These are phyloP conservation scores for Lepidium sativum DNA, from an alignment of 345 rosid species.

Conservation along the genomic window DNA sequence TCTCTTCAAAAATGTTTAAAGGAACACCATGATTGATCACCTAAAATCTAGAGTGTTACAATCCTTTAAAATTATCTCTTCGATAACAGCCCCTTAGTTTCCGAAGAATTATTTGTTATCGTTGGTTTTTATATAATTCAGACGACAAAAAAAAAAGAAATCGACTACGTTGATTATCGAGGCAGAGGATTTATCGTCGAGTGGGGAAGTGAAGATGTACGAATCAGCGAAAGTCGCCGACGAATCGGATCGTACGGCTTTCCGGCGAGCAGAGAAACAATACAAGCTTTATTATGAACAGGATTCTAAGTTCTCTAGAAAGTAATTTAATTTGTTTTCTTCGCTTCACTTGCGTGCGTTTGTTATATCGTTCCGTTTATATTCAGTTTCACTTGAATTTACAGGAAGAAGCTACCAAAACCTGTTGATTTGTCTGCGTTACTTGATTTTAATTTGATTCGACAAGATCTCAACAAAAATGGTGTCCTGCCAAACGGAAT, in stretches of 20 bases:
- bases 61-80: no score
- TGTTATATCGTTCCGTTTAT: neutral
- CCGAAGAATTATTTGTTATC: no score
- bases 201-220: conserved; percentile 40
- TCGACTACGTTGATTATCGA: neutral
- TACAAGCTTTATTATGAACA: conserved; percentile 77
- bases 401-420: conserved; percentile 70
- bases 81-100: no score
- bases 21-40: conserved; percentile 43
- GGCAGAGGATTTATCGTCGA: neutral
- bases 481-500: conserved; percentile 50
- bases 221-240: conserved; percentile 43
- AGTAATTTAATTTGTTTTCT: conserved; percentile 25
- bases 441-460: conserved; percentile 51
- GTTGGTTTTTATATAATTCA: no score
- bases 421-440: conserved; percentile 70
- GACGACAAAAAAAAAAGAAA: neutral
- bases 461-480: conserved; percentile 32
- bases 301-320: conserved; percentile 47
- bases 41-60: no score
- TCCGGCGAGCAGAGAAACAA: conserved; percentile 83
- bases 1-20: conserved; percentile 15
- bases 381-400: neutral
- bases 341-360: neutral
- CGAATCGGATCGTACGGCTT: conserved; percentile 54